phyloP scores from a whole-genome alignment of 2,329 filamentous ascomycete species.

The Fusarium zealandicum region DNA sequence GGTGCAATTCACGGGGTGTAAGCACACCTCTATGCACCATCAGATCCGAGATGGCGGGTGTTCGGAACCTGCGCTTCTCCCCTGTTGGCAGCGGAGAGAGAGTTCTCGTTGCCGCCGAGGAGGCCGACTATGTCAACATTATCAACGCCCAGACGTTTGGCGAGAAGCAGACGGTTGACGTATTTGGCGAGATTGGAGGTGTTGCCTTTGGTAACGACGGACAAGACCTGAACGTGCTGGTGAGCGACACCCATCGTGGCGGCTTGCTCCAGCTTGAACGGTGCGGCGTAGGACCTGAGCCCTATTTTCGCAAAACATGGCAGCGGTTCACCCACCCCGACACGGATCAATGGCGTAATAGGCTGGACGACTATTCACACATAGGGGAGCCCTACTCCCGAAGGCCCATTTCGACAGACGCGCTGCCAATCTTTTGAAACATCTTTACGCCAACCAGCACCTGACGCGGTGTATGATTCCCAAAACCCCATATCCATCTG shows the following conservation, averaged over 20 bases:
- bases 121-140: slow-evolving; percentile 75
- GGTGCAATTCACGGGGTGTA: slow-evolving; percentile 61
- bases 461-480: slow-evolving; percentile 1
- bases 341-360: slow-evolving; percentile 19
- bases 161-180: slow-evolving; percentile 72
- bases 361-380: slow-evolving; percentile 9
- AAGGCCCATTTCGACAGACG: slow-evolving; percentile 25
- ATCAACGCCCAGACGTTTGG: slow-evolving; percentile 71
- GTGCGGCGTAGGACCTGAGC: slow-evolving; percentile 46
- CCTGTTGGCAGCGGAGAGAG: slow-evolving; percentile 71
- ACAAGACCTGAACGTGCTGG: slow-evolving; percentile 71
- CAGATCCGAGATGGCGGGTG: slow-evolving; percentile 71
- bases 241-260: slow-evolving; percentile 70
- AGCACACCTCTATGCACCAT: slow-evolving; percentile 61
- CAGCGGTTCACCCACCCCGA: slow-evolving; percentile 7
- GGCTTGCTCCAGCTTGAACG: slow-evolving; percentile 70
- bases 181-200: slow-evolving; percentile 79
- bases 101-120: slow-evolving; percentile 75
- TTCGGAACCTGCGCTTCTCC: slow-evolving; percentile 74
- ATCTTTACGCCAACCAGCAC: background rate
- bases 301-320: slow-evolving; percentile 33
- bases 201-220: slow-evolving; percentile 72
- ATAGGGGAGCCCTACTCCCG: slow-evolving; percentile 27
- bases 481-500: background rate
- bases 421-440: slow-evolving; percentile 25